Evolutionary conservation across 2,329 filamentous ascomycete species (phyloP).

Genomic region (Sporothrix humicola): DNA sequence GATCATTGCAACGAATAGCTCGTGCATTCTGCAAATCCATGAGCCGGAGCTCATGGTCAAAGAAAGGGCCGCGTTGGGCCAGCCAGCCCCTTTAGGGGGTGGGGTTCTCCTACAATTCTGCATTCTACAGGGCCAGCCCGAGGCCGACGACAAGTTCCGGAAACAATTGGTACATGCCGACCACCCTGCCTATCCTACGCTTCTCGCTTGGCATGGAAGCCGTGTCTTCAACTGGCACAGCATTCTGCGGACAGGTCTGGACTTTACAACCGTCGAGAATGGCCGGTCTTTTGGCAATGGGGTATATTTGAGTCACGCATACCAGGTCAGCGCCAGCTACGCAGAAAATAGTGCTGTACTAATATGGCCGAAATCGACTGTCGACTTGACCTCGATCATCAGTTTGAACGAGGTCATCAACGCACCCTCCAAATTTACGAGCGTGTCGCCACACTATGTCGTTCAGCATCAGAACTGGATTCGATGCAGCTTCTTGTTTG

Average conservation of each 20-base stretch:
- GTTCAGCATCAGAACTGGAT: slow-evolving; percentile 82
- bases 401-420: slow-evolving; percentile 89
- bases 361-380: slow-evolving; percentile 69
- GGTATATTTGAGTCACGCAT: slow-evolving; percentile 75
- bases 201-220: slow-evolving; percentile 91
- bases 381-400: slow-evolving; percentile 65
- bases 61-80: background rate
- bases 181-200: slow-evolving; percentile 62
- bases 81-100: background rate
- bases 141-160: slow-evolving; percentile 80
- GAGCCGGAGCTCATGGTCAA: slow-evolving; percentile 38
- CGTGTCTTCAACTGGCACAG: slow-evolving; percentile 81
- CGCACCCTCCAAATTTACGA: slow-evolving; percentile 65
- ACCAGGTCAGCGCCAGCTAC: slow-evolving; percentile 55
- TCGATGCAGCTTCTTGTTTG: slow-evolving; percentile 82
- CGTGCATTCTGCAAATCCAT: slow-evolving; percentile 80
- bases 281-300: slow-evolving; percentile 79
- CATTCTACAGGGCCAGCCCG: slow-evolving; percentile 85
- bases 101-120: slow-evolving; percentile 77
- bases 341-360: too few species aligned
- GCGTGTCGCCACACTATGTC: slow-evolving; percentile 67
- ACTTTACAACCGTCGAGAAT: slow-evolving; percentile 67
- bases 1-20: slow-evolving; percentile 89
- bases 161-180: slow-evolving; percentile 58
- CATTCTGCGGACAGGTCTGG: slow-evolving; percentile 81